A percentile compares a stretch with the other conserved stretches of the same genome.
These are phyloP conservation scores for Ceratobasidium sp. DNA, from an alignment of 1,284 basidiomycete species.

Conservation along the genomic window DNA sequence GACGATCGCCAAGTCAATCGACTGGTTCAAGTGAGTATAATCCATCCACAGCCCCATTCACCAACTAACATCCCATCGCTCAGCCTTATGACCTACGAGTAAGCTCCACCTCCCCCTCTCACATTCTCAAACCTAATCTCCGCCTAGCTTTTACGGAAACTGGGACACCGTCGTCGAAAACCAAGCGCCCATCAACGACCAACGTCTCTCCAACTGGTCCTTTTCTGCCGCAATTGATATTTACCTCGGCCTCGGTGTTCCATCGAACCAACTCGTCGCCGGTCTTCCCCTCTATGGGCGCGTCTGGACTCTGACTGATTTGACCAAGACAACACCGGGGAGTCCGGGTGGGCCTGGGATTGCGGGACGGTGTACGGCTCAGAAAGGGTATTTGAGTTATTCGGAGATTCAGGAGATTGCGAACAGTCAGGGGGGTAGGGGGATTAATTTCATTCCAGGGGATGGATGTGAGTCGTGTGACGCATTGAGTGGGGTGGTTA, in stretches of 20 bases:
- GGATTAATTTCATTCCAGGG: conserved; percentile 11
- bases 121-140: background rate
- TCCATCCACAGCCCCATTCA: background rate
- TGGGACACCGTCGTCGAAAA: conserved; percentile 26
- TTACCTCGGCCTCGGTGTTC: conserved; percentile 8
- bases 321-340: conserved; percentile 6
- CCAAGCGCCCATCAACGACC: conserved; percentile 29
- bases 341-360: conserved; percentile 21
- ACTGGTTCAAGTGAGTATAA: conserved; percentile 12
- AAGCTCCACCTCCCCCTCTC: background rate
- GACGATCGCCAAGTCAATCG: background rate
- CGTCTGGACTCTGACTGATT: conserved; percentile 20
- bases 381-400: conserved; percentile 24
- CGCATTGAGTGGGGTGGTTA: no score
- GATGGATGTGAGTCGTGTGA: conserved; percentile 7
- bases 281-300: conserved; percentile 32
- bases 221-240: conserved; percentile 10
- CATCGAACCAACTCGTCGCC: background rate
- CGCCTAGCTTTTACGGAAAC: conserved; percentile 29
- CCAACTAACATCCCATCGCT: background rate
- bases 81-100: conserved; percentile 20
- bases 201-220: conserved; percentile 8
- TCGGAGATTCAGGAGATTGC: conserved; percentile 21
- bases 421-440: background rate
- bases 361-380: conserved; percentile 28